phyloP scores from a whole-genome alignment of 2,329 filamentous ascomycete genomes.

The Coniochaeta ligniaria region DNA sequence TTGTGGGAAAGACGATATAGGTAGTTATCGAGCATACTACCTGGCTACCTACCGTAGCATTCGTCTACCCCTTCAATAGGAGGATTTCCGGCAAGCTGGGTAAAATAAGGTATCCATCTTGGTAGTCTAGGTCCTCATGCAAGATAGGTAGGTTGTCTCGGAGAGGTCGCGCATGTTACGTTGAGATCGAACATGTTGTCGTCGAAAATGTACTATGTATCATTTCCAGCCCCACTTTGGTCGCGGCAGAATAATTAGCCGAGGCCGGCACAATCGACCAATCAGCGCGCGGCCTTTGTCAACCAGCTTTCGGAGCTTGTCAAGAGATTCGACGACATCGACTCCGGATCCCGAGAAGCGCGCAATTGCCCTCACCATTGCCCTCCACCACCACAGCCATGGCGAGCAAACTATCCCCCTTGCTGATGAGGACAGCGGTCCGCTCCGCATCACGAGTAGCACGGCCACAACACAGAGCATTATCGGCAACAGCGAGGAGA shows the following conservation, averaged over 20 bases:
- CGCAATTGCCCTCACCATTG: constrained; percentile 5
- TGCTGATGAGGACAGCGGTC: constrained; percentile 62
- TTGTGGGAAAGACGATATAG: not conserved
- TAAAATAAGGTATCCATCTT: too few species aligned
- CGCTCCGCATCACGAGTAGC: constrained; percentile 57
- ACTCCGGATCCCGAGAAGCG: not conserved
- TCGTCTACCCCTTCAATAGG: too few species aligned
- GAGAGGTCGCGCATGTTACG: too few species aligned
- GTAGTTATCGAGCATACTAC: too few species aligned
- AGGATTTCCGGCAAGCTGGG: too few species aligned
- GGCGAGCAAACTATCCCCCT: constrained; percentile 76
- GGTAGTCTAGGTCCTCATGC: too few species aligned
- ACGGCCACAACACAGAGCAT: constrained; percentile 54
- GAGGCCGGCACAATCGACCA: not conserved
- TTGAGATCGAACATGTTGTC: too few species aligned
- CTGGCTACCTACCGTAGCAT: too few species aligned
- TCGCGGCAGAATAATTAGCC: not conserved
- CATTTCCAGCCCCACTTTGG: too few species aligned
- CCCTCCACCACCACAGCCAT: constrained; percentile 36
- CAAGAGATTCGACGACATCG: constrained; percentile 8
- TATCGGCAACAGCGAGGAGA: constrained; percentile 60
- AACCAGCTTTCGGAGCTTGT: constrained; percentile 2
- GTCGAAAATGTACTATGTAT: too few species aligned
- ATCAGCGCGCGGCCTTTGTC: not conserved
- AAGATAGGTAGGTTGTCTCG: not conserved